Conservation (phyloP, 2,329 filamentous ascomycete genomes). For the Colletotrichum filicis region DNA sequence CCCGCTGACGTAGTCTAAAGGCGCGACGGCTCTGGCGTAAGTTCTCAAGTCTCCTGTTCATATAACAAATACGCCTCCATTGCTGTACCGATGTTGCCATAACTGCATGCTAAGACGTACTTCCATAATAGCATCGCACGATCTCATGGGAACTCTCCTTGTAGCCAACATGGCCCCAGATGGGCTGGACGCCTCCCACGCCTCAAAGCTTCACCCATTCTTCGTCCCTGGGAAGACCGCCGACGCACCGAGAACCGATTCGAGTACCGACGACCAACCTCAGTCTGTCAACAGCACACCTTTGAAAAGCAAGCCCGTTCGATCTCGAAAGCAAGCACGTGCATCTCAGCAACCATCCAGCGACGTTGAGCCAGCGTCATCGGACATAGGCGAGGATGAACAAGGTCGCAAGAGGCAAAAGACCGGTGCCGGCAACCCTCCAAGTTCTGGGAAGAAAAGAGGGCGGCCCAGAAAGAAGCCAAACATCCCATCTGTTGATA, state of each 20-base stretch:
- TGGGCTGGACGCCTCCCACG: conserved; percentile 45
- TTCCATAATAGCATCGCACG: conserved; percentile 6
- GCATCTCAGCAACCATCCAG: conserved; percentile 2
- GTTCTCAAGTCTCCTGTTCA: background rate
- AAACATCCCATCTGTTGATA: conserved; percentile 34
- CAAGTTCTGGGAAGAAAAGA: conserved; percentile 36
- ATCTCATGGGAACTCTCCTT: conserved; percentile 54
- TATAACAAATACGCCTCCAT: background rate
- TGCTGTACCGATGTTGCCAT: background rate
- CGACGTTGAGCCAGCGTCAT: conserved; percentile 26
- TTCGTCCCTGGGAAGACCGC: conserved; percentile 49
- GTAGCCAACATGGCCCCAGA: conserved; percentile 58
- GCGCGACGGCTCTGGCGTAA: conserved; percentile 27
- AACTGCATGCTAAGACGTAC: background rate
- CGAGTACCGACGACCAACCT: background rate
- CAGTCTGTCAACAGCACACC: background rate
- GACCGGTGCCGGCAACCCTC: conserved; percentile 35
- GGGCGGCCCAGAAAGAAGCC: conserved; percentile 40
- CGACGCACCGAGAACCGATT: background rate
- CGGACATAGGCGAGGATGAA: conserved; percentile 29
- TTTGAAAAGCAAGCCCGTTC: background rate
- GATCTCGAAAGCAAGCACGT: conserved; percentile 3
- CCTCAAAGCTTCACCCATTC: conserved; percentile 66
- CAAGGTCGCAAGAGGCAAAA: conserved; percentile 41
- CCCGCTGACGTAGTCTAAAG: conserved; percentile 31